A percentile compares a stretch with the other conserved stretches of the same genome.
Evolutionary conservation across 73 alveolate genomes (phyloP).

Genomic region (Tetrahymena malaccensis): DNA sequence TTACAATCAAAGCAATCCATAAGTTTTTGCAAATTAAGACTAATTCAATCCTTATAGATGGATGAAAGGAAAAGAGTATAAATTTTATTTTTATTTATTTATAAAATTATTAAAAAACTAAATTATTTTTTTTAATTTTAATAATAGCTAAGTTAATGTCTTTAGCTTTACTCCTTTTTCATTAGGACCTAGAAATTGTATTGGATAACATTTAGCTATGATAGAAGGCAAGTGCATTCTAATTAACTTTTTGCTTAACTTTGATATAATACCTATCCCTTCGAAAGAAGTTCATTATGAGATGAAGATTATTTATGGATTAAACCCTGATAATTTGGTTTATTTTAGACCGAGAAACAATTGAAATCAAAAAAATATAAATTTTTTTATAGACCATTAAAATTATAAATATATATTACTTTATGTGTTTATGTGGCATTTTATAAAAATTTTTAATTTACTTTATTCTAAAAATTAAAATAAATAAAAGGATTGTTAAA

Average conservation of each 20-base stretch:
- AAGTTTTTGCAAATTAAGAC: not conserved
- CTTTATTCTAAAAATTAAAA: no score
- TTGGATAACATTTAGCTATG: conserved; percentile 18
- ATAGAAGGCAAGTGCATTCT: conserved; percentile 12
- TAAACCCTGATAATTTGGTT: not conserved
- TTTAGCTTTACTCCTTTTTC: conserved; percentile 20
- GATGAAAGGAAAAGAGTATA: not conserved
- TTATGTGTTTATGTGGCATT: no score
- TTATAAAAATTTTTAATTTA: no score
- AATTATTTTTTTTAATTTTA: not conserved
- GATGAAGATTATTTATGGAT: not conserved
- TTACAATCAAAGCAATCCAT: not conserved
- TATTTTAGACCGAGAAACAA: not conserved
- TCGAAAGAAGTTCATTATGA: not conserved
- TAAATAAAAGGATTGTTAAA: no score
- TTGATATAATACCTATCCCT: not conserved
- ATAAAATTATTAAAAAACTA: not conserved
- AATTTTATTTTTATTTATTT: no score
- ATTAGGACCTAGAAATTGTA: conserved; percentile 14
- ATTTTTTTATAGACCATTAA: no score
- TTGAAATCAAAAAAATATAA: no score
- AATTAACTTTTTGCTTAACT: conserved; percentile 2
- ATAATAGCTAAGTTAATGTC: not conserved
- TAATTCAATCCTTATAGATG: conserved; percentile 30
- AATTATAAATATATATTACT: no score